Evolutionary conservation across 2,329 filamentous ascomycete species (phyloP), one percentile per base, ranked within the genome.

Genomic region (Venturia aucupariae): DNA sequence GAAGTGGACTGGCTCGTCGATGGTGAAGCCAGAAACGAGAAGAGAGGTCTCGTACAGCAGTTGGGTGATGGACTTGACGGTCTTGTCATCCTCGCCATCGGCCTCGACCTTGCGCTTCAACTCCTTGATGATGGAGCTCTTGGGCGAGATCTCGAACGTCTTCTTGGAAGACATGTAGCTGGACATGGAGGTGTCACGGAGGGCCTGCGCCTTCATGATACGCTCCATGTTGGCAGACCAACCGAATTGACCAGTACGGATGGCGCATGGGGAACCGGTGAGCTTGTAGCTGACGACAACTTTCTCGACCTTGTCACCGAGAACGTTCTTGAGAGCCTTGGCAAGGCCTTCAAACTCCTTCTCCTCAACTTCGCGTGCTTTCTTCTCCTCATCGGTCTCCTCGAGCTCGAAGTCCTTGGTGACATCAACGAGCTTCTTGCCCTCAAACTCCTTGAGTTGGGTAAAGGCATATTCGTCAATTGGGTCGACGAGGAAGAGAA

Each of bases 121-220:
- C 86, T 97, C 94, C 87, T 96, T 90, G 84, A 99, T 87, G 80
- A 99, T 99, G 70, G 91, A 77, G 73, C 91, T 96, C 86, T 94
- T 93, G 79, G 94, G 94, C n/a, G 94, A 97, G 81, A 99, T 97
- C 85, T 99, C 94, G 72, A 99, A 97, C 39, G 94, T 99, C 91
- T 99, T 99, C 92, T 99, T 99, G 78, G 93, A 97, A 70, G 91
- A 95, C 94, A 99, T 99, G 90, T 99, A 99, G 73, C 91, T 96
- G 81, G 86, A 91, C 94, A 99, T 99, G 75, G 92, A 97, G 72
- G 94, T 99, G 83, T 99, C 94, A 83, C 94, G 94, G 75, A 99
- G 93, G 75, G 94, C 94, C 85, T 99, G 94, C 35, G 94, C 94
- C 89, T 99, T 99, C 94, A 99, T 99, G 88, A 99, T 99, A 85